Conservation (phyloP, 345 rosid species). For the Eutrema heterophyllum region DNA sequence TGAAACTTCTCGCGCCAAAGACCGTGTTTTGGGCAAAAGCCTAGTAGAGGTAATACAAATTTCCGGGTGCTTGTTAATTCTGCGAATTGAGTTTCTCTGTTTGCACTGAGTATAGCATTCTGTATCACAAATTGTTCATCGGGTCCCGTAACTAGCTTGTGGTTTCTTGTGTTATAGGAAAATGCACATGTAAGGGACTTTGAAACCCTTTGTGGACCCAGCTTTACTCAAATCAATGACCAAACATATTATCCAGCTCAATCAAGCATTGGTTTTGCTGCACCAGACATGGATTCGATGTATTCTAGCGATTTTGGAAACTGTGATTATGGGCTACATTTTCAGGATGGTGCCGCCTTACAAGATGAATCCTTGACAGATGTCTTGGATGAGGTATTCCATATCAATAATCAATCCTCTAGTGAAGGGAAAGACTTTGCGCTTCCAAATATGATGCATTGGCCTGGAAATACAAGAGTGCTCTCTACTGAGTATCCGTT, state of each 20-base stretch:
- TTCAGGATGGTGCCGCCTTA: conserved; percentile 54
- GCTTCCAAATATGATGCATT: conserved; percentile 31
- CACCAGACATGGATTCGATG: conserved; percentile 44
- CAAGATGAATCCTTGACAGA: conserved; percentile 49
- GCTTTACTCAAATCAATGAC: conserved; percentile 34
- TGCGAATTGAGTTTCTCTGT: neutral
- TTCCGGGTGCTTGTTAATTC: neutral
- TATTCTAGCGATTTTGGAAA: conserved; percentile 72
- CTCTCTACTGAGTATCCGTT: conserved; percentile 23
- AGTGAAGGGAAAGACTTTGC: conserved; percentile 32
- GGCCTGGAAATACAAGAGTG: conserved; percentile 11
- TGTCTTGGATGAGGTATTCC: conserved; percentile 48
- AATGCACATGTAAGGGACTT: conserved; percentile 26
- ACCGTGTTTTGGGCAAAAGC: conserved; percentile 37
- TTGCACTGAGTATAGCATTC: neutral
- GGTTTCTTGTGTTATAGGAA: conserved; percentile 33
- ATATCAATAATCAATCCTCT: conserved; percentile 40
- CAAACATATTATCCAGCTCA: conserved; percentile 45
- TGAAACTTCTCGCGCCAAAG: conserved; percentile 50
- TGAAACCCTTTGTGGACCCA: conserved; percentile 24
- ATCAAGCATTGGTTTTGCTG: conserved; percentile 33
- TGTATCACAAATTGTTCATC: neutral
- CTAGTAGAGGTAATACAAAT: conserved; percentile 37
- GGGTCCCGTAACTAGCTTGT: neutral
- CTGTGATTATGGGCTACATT: conserved; percentile 36